Evolutionary conservation across 257 asterid species (phyloP).

Genomic region (Capsicum rhomboideum): DNA sequence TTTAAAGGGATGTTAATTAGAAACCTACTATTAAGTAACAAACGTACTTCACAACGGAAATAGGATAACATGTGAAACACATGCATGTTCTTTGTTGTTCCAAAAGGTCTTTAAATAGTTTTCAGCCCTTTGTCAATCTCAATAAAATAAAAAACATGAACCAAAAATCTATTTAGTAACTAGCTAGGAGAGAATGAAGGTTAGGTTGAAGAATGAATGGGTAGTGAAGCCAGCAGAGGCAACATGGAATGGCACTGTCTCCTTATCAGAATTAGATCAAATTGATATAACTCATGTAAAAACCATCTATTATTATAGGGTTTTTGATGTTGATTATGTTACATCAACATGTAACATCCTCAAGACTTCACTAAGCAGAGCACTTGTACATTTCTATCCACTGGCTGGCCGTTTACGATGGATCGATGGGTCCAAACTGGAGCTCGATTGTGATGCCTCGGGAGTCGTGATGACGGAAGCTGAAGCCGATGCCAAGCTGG

Average conservation of each 20-base stretch:
- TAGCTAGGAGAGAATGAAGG: neutral
- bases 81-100: too few relatives aligned
- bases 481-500: conserved; percentile 18
- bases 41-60: too few relatives aligned
- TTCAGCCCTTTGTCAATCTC: too few relatives aligned
- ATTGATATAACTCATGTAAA: conserved; percentile 28
- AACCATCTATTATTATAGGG: conserved; percentile 39
- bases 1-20: too few relatives aligned
- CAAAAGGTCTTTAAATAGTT: too few relatives aligned
- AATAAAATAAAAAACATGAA: too few relatives aligned
- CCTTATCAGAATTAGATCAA: conserved; percentile 46
- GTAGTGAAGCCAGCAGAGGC: conserved; percentile 25
- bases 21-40: too few relatives aligned
- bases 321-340: conserved; percentile 9
- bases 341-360: conserved; percentile 5
- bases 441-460: conserved; percentile 33
- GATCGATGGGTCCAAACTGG: conserved; percentile 34
- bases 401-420: conserved; percentile 46
- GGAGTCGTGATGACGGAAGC: conserved; percentile 35
- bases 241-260: conserved; percentile 25
- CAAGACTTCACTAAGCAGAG: conserved; percentile 28
- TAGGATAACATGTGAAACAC: too few relatives aligned
- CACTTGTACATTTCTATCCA: conserved; percentile 43
- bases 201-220: conserved; percentile 7
- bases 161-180: too few relatives aligned